Percentiles rank a stretch among this genome's conserved stretches.
Evolutionary conservation across 2,329 filamentous ascomycete species (phyloP).

Genomic region (Paecilomyces niveus): DNA sequence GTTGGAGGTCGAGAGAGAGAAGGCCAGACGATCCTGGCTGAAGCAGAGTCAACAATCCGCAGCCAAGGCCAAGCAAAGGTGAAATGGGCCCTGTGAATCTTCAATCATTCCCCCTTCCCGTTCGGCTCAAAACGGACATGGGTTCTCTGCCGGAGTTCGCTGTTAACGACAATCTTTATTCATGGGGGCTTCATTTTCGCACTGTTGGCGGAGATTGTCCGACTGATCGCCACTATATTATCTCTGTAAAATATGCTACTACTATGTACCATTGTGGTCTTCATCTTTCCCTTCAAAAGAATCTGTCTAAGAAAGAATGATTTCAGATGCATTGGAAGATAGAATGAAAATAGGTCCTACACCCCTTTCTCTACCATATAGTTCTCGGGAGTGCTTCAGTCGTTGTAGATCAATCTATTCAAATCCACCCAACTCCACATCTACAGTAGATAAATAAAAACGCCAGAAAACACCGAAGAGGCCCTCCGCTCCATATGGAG

Average conservation of each 20-base stretch:
- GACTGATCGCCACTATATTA: not conserved
- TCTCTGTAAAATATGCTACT: not conserved
- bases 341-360: not conserved
- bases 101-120: not conserved
- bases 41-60: slow-evolving; percentile 2
- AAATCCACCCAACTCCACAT: not conserved
- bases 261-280: not conserved
- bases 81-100: not conserved
- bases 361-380: not conserved
- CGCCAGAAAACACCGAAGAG: not conserved
- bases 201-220: not conserved
- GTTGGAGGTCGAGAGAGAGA: slow-evolving; percentile 17
- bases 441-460: not conserved
- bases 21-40: slow-evolving; percentile 11
- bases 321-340: not conserved
- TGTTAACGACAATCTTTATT: not conserved
- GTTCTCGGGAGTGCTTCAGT: not conserved
- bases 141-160: not conserved
- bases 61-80: slow-evolving; percentile 6
- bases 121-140: not conserved
- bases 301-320: not conserved
- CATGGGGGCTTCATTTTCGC: not conserved
- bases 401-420: not conserved
- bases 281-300: slow-evolving; percentile 3
- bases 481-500: not conserved